A percentile compares a stretch with the other conserved stretches of the same genome.
Conservation (phyloP, 2,329 filamentous ascomycete species). For the Mariannaea sp. region DNA sequence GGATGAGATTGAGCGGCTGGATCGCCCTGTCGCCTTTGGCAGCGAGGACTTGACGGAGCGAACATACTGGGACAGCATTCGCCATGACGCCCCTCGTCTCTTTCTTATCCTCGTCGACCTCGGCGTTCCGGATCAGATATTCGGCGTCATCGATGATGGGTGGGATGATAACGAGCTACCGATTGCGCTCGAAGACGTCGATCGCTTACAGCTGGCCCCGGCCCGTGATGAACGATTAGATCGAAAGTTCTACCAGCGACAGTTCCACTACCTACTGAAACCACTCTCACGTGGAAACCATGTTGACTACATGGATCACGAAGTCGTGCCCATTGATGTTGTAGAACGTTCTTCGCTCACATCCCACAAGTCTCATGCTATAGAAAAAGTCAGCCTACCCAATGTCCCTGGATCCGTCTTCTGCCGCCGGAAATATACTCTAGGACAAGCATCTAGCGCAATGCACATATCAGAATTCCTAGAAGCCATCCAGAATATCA, state of each 20-base stretch:
- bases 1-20: constrained; percentile 65
- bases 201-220: constrained; percentile 64
- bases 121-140: constrained; percentile 73
- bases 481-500: constrained; percentile 63
- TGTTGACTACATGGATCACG: constrained; percentile 66
- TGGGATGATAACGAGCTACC: constrained; percentile 80
- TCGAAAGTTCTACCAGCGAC: constrained; percentile 69
- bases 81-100: constrained; percentile 68
- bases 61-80: constrained; percentile 80
- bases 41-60: constrained; percentile 68
- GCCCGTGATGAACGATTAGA: constrained; percentile 66
- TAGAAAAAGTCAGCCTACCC: constrained; percentile 67
- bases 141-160: constrained; percentile 73
- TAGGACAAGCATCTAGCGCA: constrained; percentile 51
- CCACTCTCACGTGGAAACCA: constrained; percentile 65
- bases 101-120: constrained; percentile 75
- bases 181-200: constrained; percentile 67
- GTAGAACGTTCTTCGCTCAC: constrained; percentile 61
- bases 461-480: constrained; percentile 61
- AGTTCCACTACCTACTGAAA: constrained; percentile 72
- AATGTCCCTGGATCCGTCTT: constrained; percentile 62
- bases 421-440: constrained; percentile 60
- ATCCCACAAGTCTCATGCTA: constrained; percentile 41
- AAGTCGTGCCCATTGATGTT: constrained; percentile 71
- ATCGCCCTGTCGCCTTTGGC: constrained; percentile 68